These are phyloP conservation scores for Fimicolochytrium jonesii DNA, from an alignment of 192 early-diverging fungal species.

Conservation along the genomic window DNA sequence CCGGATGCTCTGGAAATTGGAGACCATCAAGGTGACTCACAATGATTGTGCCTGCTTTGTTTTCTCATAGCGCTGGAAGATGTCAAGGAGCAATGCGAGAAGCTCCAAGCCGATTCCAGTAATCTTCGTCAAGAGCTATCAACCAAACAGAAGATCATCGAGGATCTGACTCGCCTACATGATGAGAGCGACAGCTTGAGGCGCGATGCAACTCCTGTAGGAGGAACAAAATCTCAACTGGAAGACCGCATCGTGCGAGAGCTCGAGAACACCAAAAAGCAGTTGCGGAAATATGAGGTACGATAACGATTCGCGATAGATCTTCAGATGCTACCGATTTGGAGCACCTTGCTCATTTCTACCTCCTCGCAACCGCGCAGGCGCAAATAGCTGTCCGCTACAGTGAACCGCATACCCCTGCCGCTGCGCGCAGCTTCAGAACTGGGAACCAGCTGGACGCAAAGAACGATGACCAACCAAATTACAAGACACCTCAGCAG, in stretches of 20 bases:
- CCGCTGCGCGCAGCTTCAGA: too few relatives aligned
- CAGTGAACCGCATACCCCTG: too few relatives aligned
- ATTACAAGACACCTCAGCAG: too few relatives aligned
- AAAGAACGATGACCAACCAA: too few relatives aligned
- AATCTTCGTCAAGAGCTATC: neutral
- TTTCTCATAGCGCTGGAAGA: too few relatives aligned
- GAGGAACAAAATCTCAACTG: slow-evolving; percentile 10
- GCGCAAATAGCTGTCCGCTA: too few relatives aligned
- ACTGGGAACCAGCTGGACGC: too few relatives aligned
- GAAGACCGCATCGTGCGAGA: slow-evolving; percentile 26
- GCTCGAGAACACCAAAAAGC: slow-evolving; percentile 27
- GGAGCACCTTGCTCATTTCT: neutral
- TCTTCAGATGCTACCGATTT: neutral
- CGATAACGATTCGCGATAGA: neutral
- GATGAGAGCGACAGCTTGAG: neutral
- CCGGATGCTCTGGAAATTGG: too few relatives aligned
- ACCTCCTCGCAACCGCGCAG: too few relatives aligned
- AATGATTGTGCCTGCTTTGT: too few relatives aligned
- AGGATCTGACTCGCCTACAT: neutral
- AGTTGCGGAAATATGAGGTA: slow-evolving; percentile 31
- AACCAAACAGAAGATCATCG: neutral
- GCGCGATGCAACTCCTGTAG: neutral
- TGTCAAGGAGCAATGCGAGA: too few relatives aligned
- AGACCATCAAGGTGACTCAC: too few relatives aligned
- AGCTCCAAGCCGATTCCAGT: neutral